Percentiles rank a stretch among this genome's conserved stretches.
These are phyloP conservation scores for Tetrastigma voinierianum DNA, from an alignment of 164 flowering plant species.

Conservation along the genomic window DNA sequence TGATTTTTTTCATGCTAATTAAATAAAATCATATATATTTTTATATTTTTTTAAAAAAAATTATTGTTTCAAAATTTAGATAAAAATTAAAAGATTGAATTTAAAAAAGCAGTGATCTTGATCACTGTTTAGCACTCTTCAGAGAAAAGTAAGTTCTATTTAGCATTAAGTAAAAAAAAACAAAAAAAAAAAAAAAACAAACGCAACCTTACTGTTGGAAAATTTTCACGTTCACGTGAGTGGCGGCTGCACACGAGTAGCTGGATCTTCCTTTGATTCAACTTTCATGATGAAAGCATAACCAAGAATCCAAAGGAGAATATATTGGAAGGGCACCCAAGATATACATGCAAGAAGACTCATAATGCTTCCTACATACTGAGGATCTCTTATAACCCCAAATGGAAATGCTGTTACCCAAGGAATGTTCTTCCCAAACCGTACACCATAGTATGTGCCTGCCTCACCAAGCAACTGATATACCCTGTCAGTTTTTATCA, in stretches of 20 bases:
- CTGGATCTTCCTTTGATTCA: slow-evolving; percentile 72
- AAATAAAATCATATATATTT: too few species aligned
- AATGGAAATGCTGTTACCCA: slow-evolving; percentile 95
- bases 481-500: slow-evolving; percentile 51
- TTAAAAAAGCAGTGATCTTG: too few species aligned
- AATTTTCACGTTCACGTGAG: slow-evolving; percentile 19
- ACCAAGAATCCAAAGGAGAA: slow-evolving; percentile 77
- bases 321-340: slow-evolving; percentile 85
- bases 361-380: slow-evolving; percentile 87
- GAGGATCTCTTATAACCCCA: slow-evolving; percentile 87
- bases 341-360: slow-evolving; percentile 73
- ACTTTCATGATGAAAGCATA: slow-evolving; percentile 69
- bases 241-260: slow-evolving; percentile 80
- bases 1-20: too few species aligned
- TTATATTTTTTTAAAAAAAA: too few species aligned
- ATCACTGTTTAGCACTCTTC: too few species aligned
- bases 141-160: too few species aligned
- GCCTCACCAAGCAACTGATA: slow-evolving; percentile 90
- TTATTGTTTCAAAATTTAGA: too few species aligned
- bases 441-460: slow-evolving; percentile 91
- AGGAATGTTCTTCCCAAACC: slow-evolving; percentile 82
- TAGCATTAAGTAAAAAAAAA: too few species aligned
- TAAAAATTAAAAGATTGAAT: too few species aligned
- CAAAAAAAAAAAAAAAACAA: too few species aligned
- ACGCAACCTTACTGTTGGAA: too few species aligned